These are phyloP conservation scores for Microbotryomycetes sp. DNA, from an alignment of 1,284 basidiomycete genomes.

Conservation along the genomic window DNA sequence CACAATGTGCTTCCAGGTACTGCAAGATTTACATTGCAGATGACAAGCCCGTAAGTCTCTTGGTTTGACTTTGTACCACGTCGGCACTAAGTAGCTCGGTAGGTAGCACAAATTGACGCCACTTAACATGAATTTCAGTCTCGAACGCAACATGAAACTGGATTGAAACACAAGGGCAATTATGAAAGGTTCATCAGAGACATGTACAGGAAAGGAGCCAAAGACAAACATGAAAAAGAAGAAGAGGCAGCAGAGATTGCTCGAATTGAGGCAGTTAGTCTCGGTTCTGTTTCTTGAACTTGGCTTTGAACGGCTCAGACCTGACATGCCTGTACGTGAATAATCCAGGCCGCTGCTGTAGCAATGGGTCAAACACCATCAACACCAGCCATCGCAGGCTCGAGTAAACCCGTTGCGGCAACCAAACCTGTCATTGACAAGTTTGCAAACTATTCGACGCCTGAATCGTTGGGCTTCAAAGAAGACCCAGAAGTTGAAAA, in stretches of 20 bases:
- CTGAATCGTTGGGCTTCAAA: constrained; percentile 67
- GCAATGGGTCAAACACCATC: constrained; percentile 33
- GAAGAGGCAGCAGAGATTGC: constrained; percentile 82
- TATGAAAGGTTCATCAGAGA: constrained; percentile 84
- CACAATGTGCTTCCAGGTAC: constrained; percentile 52
- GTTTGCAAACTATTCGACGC: constrained; percentile 77
- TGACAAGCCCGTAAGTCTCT: constrained; percentile 60
- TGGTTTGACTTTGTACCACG: background rate
- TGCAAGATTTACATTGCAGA: constrained; percentile 87
- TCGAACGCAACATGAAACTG: constrained; percentile 83
- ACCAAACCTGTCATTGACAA: constrained; percentile 51
- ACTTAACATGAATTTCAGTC: constrained; percentile 53
- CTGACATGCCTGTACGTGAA: constrained; percentile 6
- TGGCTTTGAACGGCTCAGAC: background rate
- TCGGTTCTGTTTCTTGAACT: background rate
- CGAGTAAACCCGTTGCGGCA: constrained; percentile 37
- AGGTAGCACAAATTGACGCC: constrained; percentile 3
- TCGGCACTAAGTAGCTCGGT: background rate
- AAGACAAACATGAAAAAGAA: constrained; percentile 74
- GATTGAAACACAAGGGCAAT: constrained; percentile 88
- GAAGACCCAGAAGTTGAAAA: constrained; percentile 59
- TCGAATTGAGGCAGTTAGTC: constrained; percentile 68
- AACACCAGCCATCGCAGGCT: constrained; percentile 18
- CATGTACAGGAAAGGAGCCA: constrained; percentile 88
- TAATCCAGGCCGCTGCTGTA: constrained; percentile 38